Conservation (phyloP, 2,329 filamentous ascomycete species). For the Ophiostoma ips region DNA sequence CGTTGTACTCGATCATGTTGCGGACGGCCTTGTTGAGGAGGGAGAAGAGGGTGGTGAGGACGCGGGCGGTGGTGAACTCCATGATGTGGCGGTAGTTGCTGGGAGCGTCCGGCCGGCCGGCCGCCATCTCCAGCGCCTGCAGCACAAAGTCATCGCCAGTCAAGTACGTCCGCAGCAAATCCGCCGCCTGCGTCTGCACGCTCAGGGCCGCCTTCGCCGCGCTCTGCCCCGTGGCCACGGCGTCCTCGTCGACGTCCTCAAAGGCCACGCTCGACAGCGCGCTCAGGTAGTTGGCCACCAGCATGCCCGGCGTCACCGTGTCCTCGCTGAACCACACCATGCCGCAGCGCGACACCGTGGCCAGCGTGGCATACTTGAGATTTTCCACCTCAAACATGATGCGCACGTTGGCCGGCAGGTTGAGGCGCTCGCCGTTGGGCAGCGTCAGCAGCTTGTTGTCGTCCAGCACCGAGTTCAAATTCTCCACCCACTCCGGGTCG, state of each 20-base stretch:
- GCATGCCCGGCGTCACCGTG: constrained; percentile 83
- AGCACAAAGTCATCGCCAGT: constrained; percentile 68
- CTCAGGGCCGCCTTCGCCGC: constrained; percentile 67
- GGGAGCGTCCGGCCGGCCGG: constrained; percentile 54
- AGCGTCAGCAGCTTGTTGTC: constrained; percentile 97
- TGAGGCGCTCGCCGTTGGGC: constrained; percentile 95
- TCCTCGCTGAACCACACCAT: constrained; percentile 99
- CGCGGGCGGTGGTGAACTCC: constrained; percentile 88
- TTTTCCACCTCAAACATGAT: constrained; percentile 99
- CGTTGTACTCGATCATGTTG: constrained; percentile 89
- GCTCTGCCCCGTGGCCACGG: constrained; percentile 53
- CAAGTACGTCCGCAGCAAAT: constrained; percentile 62
- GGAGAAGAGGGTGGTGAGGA: constrained; percentile 86
- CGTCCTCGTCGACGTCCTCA: constrained; percentile 91
- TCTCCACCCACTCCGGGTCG: constrained; percentile 98
- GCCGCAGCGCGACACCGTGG: constrained; percentile 97
- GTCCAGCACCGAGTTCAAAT: constrained; percentile 97
- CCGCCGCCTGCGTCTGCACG: constrained; percentile 66
- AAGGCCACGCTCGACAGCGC: constrained; percentile 71
- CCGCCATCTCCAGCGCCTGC: constrained; percentile 61
- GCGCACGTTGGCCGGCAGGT: constrained; percentile 82
- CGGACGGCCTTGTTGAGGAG: constrained; percentile 87
- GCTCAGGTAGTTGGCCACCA: constrained; percentile 83
- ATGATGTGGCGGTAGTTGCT: constrained; percentile 99
- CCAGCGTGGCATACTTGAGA: constrained; percentile 90